A percentile compares a stretch with the other conserved stretches of the same genome.
Conservation (phyloP, 2,329 filamentous ascomycete species). For the Curvularia lunata region DNA sequence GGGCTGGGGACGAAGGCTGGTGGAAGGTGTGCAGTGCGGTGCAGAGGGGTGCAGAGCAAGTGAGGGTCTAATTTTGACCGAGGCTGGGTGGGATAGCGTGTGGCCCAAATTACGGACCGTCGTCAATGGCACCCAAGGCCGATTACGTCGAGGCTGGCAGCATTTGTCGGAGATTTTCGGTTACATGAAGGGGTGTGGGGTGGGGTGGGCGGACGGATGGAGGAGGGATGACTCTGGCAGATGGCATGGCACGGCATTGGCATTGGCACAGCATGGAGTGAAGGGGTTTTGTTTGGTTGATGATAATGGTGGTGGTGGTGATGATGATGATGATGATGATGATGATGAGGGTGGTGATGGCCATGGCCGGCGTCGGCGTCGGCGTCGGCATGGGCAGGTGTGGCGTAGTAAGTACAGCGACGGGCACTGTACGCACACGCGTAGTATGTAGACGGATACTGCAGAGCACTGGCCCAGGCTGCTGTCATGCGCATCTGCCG, state of each 20-base stretch:
- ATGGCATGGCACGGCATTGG: background rate
- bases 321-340: too few relatives aligned
- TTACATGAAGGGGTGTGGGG: background rate
- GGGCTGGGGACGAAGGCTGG: conserved; percentile 11
- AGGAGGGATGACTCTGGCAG: too few relatives aligned
- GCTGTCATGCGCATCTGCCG: background rate
- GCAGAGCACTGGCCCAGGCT: background rate
- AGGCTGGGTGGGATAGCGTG: conserved; percentile 23
- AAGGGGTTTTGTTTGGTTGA: background rate
- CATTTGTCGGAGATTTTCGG: conserved; percentile 1
- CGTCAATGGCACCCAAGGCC: background rate
- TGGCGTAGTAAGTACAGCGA: too few relatives aligned
- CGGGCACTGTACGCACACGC: too few relatives aligned
- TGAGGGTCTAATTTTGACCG: conserved; percentile 34
- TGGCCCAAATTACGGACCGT: conserved; percentile 14
- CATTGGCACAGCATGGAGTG: background rate
- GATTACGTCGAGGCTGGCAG: background rate
- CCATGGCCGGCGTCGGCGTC: too few relatives aligned
- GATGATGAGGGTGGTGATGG: too few relatives aligned
- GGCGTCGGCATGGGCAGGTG: too few relatives aligned
- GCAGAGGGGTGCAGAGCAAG: conserved; percentile 9
- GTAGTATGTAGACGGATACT: too few relatives aligned
- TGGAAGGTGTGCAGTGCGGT: conserved; percentile 6
- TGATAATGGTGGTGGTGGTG: too few relatives aligned
- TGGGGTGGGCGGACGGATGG: too few relatives aligned